Conservation (phyloP, 768 basidiomycete species). For the Ramaria rubella region DNA sequence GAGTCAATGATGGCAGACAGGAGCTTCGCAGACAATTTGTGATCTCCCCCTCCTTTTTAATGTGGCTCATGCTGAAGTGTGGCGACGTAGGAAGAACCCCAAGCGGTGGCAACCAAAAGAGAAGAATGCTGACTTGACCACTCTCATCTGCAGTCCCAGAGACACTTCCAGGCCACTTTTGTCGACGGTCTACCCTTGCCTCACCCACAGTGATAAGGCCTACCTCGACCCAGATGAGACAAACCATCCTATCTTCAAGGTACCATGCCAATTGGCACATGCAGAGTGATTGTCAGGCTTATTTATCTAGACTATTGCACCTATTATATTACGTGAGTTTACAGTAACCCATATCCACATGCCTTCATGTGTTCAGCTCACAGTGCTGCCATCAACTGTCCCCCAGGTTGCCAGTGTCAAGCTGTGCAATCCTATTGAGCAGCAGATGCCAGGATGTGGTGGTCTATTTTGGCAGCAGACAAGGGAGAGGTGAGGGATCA, state of each 20-base stretch:
- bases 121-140: not conserved
- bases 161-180: constrained; percentile 75
- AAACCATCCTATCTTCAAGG: constrained; percentile 79
- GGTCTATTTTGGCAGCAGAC: constrained; percentile 90
- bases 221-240: constrained; percentile 63
- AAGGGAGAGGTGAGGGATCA: constrained; percentile 74
- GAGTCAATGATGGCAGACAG: too few species aligned
- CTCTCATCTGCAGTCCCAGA: constrained; percentile 42
- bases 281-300: constrained; percentile 92
- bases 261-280: constrained; percentile 86
- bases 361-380: constrained; percentile 65
- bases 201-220: constrained; percentile 40
- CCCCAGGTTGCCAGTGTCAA: constrained; percentile 68
- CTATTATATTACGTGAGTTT: constrained; percentile 2
- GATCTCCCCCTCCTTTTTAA: too few species aligned
- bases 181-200: constrained; percentile 39
- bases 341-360: not conserved
- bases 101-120: not conserved
- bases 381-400: constrained; percentile 62
- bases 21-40: too few species aligned
- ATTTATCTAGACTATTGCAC: constrained; percentile 91
- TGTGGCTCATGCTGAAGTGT: too few species aligned
- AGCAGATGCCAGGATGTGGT: constrained; percentile 79
- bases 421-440: constrained; percentile 88
- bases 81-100: too few species aligned